Conservation (phyloP, 2,329 filamentous ascomycete genomes). For the Epichloe gansuensis region DNA sequence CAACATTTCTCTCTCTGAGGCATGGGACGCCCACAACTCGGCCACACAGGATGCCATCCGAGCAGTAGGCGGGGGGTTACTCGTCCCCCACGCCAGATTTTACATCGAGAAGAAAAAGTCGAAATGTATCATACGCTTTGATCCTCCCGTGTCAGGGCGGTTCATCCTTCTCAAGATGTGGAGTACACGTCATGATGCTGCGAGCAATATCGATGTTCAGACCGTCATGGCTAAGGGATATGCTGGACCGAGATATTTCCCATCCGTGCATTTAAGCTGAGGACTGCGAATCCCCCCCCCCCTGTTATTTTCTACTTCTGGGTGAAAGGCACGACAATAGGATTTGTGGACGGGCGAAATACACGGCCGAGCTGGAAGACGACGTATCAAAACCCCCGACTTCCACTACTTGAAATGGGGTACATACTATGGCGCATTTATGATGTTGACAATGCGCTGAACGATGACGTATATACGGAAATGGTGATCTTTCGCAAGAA, state of each 20-base stretch:
- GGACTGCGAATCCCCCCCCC: no score
- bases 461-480: no score
- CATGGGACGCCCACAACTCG: constrained; percentile 34
- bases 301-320: no score
- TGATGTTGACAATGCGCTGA: no score
- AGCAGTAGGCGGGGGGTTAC: constrained; percentile 47
- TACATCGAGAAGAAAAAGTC: constrained; percentile 71
- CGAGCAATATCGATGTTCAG: constrained; percentile 76
- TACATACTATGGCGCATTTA: no score
- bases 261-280: constrained; percentile 49
- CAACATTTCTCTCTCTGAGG: constrained; percentile 18
- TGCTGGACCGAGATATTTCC: constrained; percentile 75
- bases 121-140: constrained; percentile 76
- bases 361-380: no score
- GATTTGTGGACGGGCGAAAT: no score
- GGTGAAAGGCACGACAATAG: no score
- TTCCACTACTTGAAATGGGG: no score
- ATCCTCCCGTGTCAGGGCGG: constrained; percentile 66
- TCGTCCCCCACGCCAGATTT: constrained; percentile 68
- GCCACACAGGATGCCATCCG: constrained; percentile 44
- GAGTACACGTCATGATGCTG: constrained; percentile 55
- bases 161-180: constrained; percentile 86
- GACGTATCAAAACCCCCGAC: no score
- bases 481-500: no score
- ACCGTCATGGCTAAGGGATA: constrained; percentile 73